Percentiles rank a stretch among this genome's conserved stretches.
Conservation (phyloP, 768 basidiomycete genomes). For the Boletus tomentosulus region DNA sequence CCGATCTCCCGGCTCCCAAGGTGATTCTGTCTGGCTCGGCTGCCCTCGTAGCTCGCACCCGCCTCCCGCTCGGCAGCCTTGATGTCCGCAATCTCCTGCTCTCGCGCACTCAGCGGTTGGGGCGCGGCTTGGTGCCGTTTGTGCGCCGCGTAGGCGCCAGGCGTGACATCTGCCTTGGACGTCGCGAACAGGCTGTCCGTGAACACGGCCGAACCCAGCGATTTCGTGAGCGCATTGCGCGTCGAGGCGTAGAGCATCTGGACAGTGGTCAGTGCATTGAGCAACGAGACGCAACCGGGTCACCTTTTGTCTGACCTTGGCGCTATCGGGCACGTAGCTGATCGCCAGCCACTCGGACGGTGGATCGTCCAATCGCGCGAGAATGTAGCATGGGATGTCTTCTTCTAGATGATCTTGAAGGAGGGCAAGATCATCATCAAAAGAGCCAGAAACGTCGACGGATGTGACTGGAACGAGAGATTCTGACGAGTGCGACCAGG, state of each 20-base stretch:
- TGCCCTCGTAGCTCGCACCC: slow-evolving; percentile 53
- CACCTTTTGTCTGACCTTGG: slow-evolving; percentile 81
- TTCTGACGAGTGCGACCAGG: slow-evolving; percentile 41
- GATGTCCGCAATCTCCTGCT: slow-evolving; percentile 78
- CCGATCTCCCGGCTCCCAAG: slow-evolving; percentile 54
- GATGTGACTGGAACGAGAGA: slow-evolving; percentile 59
- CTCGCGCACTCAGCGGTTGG: slow-evolving; percentile 76
- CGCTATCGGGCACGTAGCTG: slow-evolving; percentile 78
- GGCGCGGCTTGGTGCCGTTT: slow-evolving; percentile 68
- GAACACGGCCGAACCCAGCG: slow-evolving; percentile 67
- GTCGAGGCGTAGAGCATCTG: slow-evolving; percentile 91
- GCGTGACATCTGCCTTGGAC: slow-evolving; percentile 59
- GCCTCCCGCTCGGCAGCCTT: slow-evolving; percentile 69
- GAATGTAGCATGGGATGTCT: slow-evolving; percentile 68
- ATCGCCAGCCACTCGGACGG: slow-evolving; percentile 67
- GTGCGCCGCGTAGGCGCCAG: slow-evolving; percentile 71
- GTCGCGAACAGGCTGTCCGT: slow-evolving; percentile 77
- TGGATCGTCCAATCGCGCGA: slow-evolving; percentile 59
- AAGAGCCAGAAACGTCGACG: slow-evolving; percentile 44
- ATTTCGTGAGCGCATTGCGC: slow-evolving; percentile 61
- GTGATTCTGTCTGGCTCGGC: slow-evolving; percentile 50
- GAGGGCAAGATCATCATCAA: slow-evolving; percentile 57
- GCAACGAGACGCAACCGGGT: neutral
- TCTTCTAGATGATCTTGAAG: slow-evolving; percentile 59
- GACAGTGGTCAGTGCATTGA: neutral